Conservation (phyloP, 2,329 filamentous ascomycete genomes). For the Thielaviopsis populi region DNA sequence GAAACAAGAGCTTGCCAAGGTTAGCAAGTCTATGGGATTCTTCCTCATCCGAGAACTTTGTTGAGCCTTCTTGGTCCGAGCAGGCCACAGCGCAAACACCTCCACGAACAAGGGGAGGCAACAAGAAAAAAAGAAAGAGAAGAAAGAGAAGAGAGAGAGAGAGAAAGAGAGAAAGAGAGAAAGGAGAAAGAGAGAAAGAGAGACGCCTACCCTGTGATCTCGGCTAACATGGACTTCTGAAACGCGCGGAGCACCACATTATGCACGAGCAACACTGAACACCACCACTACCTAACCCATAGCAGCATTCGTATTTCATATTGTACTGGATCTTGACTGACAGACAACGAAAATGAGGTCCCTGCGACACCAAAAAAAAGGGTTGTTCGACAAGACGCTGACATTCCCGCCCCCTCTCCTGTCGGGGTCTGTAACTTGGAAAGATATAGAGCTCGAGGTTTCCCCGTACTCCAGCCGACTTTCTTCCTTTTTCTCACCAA, state of each 20-base stretch:
- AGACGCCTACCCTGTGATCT: background rate
- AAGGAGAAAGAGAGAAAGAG: background rate
- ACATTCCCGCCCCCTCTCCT: background rate
- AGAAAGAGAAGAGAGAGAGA: background rate
- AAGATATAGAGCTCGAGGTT: background rate
- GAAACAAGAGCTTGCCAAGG: background rate
- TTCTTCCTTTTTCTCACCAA: background rate
- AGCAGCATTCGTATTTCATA: background rate
- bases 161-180: background rate
- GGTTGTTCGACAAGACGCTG: background rate
- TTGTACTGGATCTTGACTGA: background rate
- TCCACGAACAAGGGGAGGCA: background rate
- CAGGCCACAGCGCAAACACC: background rate
- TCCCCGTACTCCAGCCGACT: background rate
- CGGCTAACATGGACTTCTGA: conserved; percentile 2
- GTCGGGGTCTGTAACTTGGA: background rate
- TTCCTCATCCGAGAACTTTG: conserved; percentile 5
- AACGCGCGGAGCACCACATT: background rate
- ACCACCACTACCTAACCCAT: background rate
- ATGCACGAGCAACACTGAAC: background rate
- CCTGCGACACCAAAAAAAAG: background rate
- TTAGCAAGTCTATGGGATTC: background rate
- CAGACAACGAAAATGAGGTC: background rate
- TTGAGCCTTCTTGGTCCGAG: conserved; percentile 1
- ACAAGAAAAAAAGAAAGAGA: background rate